Conservation (phyloP, 441 rosid species). For the Pelargonium citronellum region DNA sequence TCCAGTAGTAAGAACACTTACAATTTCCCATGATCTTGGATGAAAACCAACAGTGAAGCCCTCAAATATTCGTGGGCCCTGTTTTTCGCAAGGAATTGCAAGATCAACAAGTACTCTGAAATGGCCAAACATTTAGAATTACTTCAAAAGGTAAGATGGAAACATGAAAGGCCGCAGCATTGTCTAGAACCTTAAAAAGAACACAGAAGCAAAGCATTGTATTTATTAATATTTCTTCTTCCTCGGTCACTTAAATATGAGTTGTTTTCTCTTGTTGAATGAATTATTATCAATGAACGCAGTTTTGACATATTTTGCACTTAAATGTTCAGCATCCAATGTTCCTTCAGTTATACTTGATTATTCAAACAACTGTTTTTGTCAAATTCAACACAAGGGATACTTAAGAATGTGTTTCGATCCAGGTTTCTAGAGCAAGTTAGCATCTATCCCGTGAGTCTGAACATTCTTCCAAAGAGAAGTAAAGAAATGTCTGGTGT, state of each 20-base stretch:
- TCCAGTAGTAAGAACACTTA: constrained; percentile 32
- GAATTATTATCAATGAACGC: neutral
- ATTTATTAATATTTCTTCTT: neutral
- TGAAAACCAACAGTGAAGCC: constrained; percentile 95
- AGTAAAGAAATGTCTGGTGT: no score
- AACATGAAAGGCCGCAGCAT: neutral
- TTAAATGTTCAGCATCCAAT: neutral
- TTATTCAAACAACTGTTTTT: no score
- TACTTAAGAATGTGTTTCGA: no score
- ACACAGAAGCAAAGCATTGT: neutral
- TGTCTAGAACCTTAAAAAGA: neutral
- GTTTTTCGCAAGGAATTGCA: constrained; percentile 78
- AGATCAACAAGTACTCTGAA: constrained; percentile 66
- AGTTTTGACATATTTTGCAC: neutral
- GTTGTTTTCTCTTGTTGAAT: neutral
- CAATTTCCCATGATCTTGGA: constrained; percentile 92
- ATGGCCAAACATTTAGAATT: constrained; percentile 15
- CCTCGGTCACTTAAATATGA: neutral
- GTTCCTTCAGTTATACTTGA: neutral
- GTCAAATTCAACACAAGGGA: no score
- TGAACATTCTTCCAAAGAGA: no score
- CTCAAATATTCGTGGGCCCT: constrained; percentile 67
- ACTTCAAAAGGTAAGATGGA: constrained; percentile 15
- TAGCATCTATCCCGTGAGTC: no score
- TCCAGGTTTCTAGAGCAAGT: no score